Evolutionary conservation across 495 filamentous ascomycete genomes (phyloP), one percentile per base, ranked within the genome.

Genomic region (Hyaloscypha bicolor): DNA sequence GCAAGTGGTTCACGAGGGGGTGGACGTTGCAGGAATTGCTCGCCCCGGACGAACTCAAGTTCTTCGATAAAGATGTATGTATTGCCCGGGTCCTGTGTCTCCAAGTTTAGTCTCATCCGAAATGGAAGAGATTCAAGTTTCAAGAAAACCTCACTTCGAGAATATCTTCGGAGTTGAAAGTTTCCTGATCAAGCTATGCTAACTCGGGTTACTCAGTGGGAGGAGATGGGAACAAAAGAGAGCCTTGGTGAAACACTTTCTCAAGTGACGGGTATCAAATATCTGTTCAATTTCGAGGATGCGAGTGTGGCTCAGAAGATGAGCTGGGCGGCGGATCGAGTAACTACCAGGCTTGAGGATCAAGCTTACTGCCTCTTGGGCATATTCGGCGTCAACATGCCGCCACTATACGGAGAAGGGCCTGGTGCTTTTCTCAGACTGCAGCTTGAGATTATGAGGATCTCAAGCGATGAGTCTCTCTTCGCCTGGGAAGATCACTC

Each of bases 11-110:
- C 55, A 73, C 52, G 12, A 32, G 75, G 30, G 73, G 75, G 4
- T 77, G 75, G 75, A 77, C 76, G 1, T 56, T 78, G 60, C 72
- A 55, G 32, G 48, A 68, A 29, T 39, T 68, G 22, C 21, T 73
- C 25, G 29, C 76, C 4, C 65, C 60, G 21, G n/a, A 21, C 9
- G 16, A n/a, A 9, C 21, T 68, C 5, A 32, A 32, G 9, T 56
- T 68, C 52, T 51, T 63, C 16, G 42, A 16, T 48, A 6, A 22
- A 45, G 30, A 37, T 37, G 35, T 37, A 37, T 37, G 35, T 37
- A 37, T 37, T 8, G 12, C 35, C 12, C 35, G 12, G 12, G 35
- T 3, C 12, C 35, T 37, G 35, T 37, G 6, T 6, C 12, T 12
- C 6, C 35, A 12, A 37, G 6, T 37, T 37, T 12, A 37, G 6